Percentiles rank a stretch among this genome's conserved stretches.
Evolutionary conservation across 495 filamentous ascomycete genomes (phyloP).

Genomic region (Extremus antarcticus): DNA sequence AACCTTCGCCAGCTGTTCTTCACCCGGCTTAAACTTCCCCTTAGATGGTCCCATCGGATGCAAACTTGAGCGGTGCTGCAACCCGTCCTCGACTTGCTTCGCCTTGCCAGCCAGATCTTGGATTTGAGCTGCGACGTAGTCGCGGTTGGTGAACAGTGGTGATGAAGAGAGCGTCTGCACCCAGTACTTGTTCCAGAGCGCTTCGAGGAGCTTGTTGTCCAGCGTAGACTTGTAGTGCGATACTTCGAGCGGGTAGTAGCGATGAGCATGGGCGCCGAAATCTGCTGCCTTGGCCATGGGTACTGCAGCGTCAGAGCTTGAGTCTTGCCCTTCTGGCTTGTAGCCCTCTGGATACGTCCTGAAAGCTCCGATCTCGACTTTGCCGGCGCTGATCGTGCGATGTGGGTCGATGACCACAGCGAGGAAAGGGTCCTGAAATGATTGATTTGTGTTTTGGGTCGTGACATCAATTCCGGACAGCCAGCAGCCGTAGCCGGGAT

Average conservation of each 20-base stretch:
- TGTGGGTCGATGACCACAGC: constrained; percentile 97
- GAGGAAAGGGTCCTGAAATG: constrained; percentile 76
- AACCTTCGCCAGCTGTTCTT: constrained; percentile 66
- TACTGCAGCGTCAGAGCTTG: constrained; percentile 52
- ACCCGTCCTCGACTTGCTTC: constrained; percentile 19
- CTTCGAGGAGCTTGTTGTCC: constrained; percentile 71
- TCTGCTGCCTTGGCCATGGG: constrained; percentile 88
- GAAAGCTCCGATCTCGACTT: constrained; percentile 97
- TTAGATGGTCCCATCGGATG: constrained; percentile 7
- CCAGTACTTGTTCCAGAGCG: constrained; percentile 99
- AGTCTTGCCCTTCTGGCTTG: constrained; percentile 35
- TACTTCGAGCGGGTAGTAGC: constrained; percentile 85
- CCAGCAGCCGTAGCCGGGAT: constrained; percentile 98
- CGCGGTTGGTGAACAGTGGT: constrained; percentile 83
- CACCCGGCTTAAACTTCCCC: constrained; percentile 22
- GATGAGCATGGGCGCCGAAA: constrained; percentile 81
- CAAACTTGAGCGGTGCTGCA: constrained; percentile 19
- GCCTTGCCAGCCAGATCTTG: constrained; percentile 75
- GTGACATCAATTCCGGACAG: constrained; percentile 88
- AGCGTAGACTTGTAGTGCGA: constrained; percentile 88
- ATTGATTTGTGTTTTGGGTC: constrained; percentile 77
- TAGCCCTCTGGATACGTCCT: constrained; percentile 76
- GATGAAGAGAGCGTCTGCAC: constrained; percentile 94
- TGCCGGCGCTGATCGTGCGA: constrained; percentile 84
- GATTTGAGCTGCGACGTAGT: constrained; percentile 89